phyloP scores from a whole-genome alignment of 2,329 filamentous ascomycete species.

The Epichloe aotearoae region DNA sequence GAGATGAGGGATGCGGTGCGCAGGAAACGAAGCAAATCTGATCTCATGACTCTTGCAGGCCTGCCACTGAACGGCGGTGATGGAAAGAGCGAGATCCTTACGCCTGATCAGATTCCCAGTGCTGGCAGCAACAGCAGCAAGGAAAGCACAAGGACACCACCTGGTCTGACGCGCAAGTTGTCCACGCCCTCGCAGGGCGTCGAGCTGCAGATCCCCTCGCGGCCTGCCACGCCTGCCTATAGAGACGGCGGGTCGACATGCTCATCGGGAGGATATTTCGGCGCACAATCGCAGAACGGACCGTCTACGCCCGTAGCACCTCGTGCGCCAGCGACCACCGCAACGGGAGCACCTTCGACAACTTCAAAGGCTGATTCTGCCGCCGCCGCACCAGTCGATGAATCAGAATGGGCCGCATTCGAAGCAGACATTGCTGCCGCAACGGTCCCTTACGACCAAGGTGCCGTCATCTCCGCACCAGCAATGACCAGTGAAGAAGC shows the following conservation, averaged over 20 bases:
- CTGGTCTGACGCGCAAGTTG: conserved; percentile 27
- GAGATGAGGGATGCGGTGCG: conserved; percentile 23
- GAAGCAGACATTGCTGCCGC: conserved; percentile 61
- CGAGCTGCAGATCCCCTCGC: conserved; percentile 50
- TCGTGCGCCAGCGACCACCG: conserved; percentile 11
- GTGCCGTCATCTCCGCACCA: conserved; percentile 54
- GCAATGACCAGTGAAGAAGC: conserved; percentile 53
- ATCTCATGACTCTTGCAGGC: conserved; percentile 12
- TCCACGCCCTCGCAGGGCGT: conserved; percentile 43
- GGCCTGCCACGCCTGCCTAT: conserved; percentile 45
- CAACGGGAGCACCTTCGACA: conserved; percentile 3
- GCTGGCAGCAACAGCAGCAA: conserved; percentile 12
- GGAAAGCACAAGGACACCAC: conserved; percentile 5
- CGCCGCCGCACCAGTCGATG: conserved; percentile 34
- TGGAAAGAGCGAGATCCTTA: conserved; percentile 10
- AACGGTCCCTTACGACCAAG: conserved; percentile 22
- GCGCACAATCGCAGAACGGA: conserved; percentile 3
- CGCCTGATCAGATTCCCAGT: conserved; percentile 8
- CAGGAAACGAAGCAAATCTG: conserved; percentile 33
- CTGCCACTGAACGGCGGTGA: neutral
- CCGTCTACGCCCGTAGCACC: conserved; percentile 16
- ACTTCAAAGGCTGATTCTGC: neutral
- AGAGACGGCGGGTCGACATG: conserved; percentile 28
- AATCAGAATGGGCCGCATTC: conserved; percentile 78
- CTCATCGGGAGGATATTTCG: conserved; percentile 18